A percentile compares a stretch with the other conserved stretches of the same genome.
Conservation (phyloP, 345 rosid genomes). For the Durio zibethinus region DNA sequence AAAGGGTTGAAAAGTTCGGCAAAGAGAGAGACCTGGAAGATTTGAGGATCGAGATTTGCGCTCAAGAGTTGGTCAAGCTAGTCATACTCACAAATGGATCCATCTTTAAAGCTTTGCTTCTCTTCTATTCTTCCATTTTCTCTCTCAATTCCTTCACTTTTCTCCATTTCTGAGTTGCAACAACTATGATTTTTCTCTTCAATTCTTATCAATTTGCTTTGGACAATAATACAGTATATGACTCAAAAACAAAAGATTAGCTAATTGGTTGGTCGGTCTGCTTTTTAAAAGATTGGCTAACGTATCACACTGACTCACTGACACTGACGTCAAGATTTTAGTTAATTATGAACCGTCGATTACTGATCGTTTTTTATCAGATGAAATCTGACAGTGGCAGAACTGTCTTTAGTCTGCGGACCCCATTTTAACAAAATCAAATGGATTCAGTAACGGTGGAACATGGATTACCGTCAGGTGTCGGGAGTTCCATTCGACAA, state of each 20-base stretch:
- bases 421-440: background rate
- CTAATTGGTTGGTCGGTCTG: background rate
- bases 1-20: background rate
- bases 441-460: background rate
- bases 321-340: background rate
- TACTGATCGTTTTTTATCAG: background rate
- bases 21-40: slow-evolving; percentile 52
- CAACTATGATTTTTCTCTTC: background rate
- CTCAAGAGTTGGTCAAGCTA: slow-evolving; percentile 69
- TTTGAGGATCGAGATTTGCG: slow-evolving; percentile 70
- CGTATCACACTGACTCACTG: background rate
- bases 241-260: background rate
- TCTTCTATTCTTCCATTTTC: slow-evolving; percentile 31
- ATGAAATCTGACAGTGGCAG: background rate
- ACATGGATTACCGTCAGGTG: background rate
- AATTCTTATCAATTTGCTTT: background rate
- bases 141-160: background rate
- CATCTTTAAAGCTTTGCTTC: slow-evolving; percentile 26
- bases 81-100: slow-evolving; percentile 76
- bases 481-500: background rate
- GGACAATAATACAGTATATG: no score
- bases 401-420: background rate
- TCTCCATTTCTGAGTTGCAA: slow-evolving; percentile 21
- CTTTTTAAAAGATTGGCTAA: background rate
- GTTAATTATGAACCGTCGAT: background rate